Conservation (phyloP, 108 stramenopile genomes). For the Stephanodiscus minutulus region DNA sequence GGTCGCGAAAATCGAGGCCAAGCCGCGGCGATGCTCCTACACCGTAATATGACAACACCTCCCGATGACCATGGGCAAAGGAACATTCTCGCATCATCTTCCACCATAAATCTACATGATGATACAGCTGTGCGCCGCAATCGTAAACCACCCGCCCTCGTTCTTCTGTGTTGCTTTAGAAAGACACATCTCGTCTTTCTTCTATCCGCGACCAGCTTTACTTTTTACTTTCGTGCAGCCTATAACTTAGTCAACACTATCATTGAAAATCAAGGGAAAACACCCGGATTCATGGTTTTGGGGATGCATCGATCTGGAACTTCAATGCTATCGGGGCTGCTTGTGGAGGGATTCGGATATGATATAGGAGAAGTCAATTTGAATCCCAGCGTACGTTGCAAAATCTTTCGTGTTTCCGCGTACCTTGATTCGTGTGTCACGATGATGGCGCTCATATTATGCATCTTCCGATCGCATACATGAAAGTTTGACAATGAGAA, state of each 20-base stretch:
- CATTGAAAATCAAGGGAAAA: constrained; percentile 10
- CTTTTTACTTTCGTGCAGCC: not conserved
- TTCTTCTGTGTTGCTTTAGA: not conserved
- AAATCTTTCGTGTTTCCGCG: not conserved
- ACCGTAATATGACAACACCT: not conserved
- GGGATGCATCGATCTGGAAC: constrained; percentile 92
- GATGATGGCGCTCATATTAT: not conserved
- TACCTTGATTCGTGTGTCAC: not conserved
- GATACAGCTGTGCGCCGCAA: not conserved
- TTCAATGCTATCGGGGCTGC: constrained; percentile 68
- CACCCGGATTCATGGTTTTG: constrained; percentile 73
- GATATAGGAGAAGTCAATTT: constrained; percentile 72
- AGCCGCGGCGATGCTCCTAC: not conserved
- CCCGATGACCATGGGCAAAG: not conserved
- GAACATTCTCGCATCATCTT: not conserved
- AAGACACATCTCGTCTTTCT: not conserved
- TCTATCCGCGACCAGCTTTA: not conserved
- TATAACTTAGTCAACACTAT: not conserved
- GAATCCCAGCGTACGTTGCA: constrained; percentile 20
- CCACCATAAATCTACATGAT: not conserved
- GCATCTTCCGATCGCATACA: constrained; percentile 17
- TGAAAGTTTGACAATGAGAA: constrained; percentile 83
- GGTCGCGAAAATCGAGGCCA: no score
- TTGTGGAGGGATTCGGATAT: constrained; percentile 72
- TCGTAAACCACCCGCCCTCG: not conserved